Base-by-base conservation (phyloP, 2,329 filamentous ascomycete genomes). In the Exophiala sp. region DNA sequence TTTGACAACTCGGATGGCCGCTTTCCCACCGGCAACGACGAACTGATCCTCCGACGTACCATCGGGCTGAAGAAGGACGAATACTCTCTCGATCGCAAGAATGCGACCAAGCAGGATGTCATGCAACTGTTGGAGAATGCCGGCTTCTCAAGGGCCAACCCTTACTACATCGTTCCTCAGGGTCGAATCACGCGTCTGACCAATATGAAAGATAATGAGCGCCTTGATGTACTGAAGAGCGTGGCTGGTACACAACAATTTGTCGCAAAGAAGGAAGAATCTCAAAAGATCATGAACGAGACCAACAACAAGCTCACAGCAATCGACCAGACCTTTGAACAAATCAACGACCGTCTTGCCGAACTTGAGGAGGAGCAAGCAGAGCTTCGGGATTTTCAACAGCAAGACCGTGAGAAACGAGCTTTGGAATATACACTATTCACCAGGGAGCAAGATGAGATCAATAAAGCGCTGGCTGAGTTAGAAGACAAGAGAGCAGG, bases 21-120 rank as follows among this genome's bases (percentile, higher is more conserved):
- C 65, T 97, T 99, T 67, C 91, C 91, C 34, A 96, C 91, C 8
- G 89, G 89, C 63, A 94, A 90, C 68, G 87, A 91, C 56, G 92
- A 99, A 70, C 84, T 97, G 44, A 86, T 94, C 39, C 77, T 99
- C 54, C 88, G 95, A 58, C 88, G 94, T 41, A 97, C 94, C 0
- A 99, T 99, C 70, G 94, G 92, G 48, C 79, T 92, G 60, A 97
- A 99, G 74, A 99, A 99, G 74, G 94, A 99, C 69, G 94, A 99
- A 75, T 99, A 97, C 71, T 95, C 92, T 1, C 83, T 99, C 29
- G 94, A 99, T 72, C 89, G 91, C 69, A 99, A 96, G 75, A 95
- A 95, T 62, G 89, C 91, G 33, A 96, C 91, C 35, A 96, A 95
- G 70, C 82, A 85, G 59, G 94, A 99, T 69, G 92, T 99, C 55